Evolutionary conservation across 306 rosid genomes (phyloP), one percentile per base, ranked within the genome.

Genomic region (Quercus variabilis): DNA sequence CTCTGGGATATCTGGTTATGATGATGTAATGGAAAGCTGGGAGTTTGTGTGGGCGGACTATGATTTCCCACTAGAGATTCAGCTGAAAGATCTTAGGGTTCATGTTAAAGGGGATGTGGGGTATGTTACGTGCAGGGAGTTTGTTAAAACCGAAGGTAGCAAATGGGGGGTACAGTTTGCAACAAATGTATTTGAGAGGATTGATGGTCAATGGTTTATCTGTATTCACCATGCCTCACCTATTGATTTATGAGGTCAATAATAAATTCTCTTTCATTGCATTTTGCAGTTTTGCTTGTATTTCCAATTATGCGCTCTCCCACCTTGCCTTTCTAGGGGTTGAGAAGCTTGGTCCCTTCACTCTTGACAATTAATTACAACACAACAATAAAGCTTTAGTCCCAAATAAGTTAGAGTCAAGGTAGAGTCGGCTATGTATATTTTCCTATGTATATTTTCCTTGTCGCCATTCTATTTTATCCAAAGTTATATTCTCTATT

Each of bases 101-200:
- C 88, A 90, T 83, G 97, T 82, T 77, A 88, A 83, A 83, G 97
- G 94, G 72, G 95, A 91, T 63, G 74, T 91, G 63, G 99, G 97
- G 28, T 95, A 82, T 83, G 92, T 92, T 78, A 91, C 95, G 2
- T 95, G 99, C 83, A 84, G 93, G 84, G 99, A 95, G 76, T 90
- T 91, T 77, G 98, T 95, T 17, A 91, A 88, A 85, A 88, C 99
- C 6, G 89, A 90, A 79, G 97, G 98, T 74, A 86, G 97, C 49
- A 89, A 87, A 83, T 94, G 98, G 98, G 97, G 97, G 59, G 97
- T 92, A 33, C 98, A 94, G 82, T 91, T 89, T 75, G 97, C 88
- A 54, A 94, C 98, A 18, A 94, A 94, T 78, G 88, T 91, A 81
- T 94, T 94, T 9, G 97, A 94, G 88, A 89, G 69, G 76, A 89